Evolutionary conservation across 1,284 basidiomycete species (phyloP).

Genomic region (Pascua sp.): DNA sequence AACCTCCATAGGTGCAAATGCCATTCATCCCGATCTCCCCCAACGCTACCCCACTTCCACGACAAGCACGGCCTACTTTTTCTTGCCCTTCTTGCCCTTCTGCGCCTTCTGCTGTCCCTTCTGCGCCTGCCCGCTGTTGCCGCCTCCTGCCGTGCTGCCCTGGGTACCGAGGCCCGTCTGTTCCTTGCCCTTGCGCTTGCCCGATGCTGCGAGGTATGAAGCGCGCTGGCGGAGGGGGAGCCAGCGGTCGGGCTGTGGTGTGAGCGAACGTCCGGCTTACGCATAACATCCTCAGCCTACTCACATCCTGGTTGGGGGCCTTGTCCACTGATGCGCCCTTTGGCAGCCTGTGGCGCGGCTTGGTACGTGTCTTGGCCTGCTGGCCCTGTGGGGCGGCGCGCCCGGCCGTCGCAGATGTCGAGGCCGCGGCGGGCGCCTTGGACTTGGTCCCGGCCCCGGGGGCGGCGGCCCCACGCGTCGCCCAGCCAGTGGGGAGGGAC

Average conservation of each 20-base stretch:
- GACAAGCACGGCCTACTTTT: slow-evolving; percentile 8
- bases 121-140: slow-evolving; percentile 1
- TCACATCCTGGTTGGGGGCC: slow-evolving; percentile 43
- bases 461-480: slow-evolving; percentile 14
- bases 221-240: slow-evolving; percentile 42
- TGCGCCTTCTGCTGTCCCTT: slow-evolving; percentile 12
- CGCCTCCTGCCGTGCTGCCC: slow-evolving; percentile 6
- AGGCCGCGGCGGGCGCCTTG: slow-evolving; percentile 6
- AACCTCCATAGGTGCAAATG: no score
- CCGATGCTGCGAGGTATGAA: slow-evolving; percentile 29
- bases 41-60: no score
- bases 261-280: background rate
- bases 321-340: slow-evolving; percentile 41
- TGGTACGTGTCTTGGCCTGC: slow-evolving; percentile 20
- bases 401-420: slow-evolving; percentile 5
- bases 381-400: background rate
- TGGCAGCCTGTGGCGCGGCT: slow-evolving; percentile 43
- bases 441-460: background rate
- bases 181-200: slow-evolving; percentile 49
- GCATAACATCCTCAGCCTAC: slow-evolving; percentile 11
- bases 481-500: slow-evolving; percentile 40
- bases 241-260: slow-evolving; percentile 47
- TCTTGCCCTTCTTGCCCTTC: slow-evolving; percentile 21
- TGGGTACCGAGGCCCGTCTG: slow-evolving; percentile 17
- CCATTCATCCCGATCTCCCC: no score